phyloP scores from a whole-genome alignment of 306 rosid species.

The Nissolia schottii region DNA sequence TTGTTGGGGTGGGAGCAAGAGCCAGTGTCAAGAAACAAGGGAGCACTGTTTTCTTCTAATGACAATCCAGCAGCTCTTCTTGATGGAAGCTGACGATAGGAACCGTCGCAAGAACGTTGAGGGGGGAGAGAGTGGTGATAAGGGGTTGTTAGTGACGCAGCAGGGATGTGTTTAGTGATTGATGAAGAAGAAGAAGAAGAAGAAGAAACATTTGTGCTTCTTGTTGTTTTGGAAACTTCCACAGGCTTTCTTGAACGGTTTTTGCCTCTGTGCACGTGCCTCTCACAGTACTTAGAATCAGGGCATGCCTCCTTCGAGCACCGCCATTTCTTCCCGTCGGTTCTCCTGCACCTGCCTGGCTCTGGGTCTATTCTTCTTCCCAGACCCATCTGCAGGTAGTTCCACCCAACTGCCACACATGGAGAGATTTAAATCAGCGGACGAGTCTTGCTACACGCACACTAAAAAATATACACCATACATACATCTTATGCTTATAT shows the following conservation, averaged over 20 bases:
- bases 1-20: conserved; percentile 40
- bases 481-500: too few relatives aligned
- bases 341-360: conserved; percentile 94
- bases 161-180: conserved; percentile 26
- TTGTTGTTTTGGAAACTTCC: conserved; percentile 68
- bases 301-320: conserved; percentile 87
- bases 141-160: conserved; percentile 21
- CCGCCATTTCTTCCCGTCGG: conserved; percentile 96
- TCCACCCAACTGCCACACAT: conserved; percentile 98
- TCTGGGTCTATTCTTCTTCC: conserved; percentile 90
- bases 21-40: conserved; percentile 55
- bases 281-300: conserved; percentile 91
- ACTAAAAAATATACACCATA: too few relatives aligned
- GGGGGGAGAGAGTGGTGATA: conserved; percentile 10
- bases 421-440: too few relatives aligned
- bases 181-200: conserved; percentile 33
- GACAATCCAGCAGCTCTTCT: conserved; percentile 49
- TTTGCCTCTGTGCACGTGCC: conserved; percentile 97
- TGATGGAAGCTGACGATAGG: conserved; percentile 30
- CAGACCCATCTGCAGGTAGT: conserved; percentile 71
- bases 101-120: conserved; percentile 18
- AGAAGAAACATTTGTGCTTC: conserved; percentile 8
- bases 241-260: conserved; percentile 99
- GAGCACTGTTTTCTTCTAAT: conserved; percentile 50
- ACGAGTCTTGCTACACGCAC: too few relatives aligned